Evolutionary conservation across 2,329 filamentous ascomycete genomes (phyloP).

Genomic region (Aspergillus flavus): DNA sequence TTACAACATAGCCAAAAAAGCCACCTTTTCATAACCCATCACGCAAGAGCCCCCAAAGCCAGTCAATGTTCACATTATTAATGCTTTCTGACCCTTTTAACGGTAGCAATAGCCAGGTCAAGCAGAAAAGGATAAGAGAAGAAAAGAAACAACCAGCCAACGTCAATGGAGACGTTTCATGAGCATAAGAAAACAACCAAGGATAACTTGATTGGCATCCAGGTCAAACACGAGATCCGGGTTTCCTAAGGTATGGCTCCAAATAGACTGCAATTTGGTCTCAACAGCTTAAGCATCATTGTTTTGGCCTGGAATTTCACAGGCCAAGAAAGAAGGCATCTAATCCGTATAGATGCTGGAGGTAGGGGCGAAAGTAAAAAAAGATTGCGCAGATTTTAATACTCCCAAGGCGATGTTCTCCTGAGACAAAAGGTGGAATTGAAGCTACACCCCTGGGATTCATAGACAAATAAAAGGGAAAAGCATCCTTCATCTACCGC

Average conservation of each 20-base stretch:
- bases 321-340: slow-evolving; percentile 13
- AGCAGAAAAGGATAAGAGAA: slow-evolving; percentile 6
- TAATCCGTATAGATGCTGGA: slow-evolving; percentile 15
- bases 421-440: slow-evolving; percentile 13
- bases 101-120: slow-evolving; percentile 14
- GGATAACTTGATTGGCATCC: slow-evolving; percentile 21
- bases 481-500: slow-evolving; percentile 32
- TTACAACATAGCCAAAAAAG: slow-evolving; percentile 28
- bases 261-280: slow-evolving; percentile 19
- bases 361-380: slow-evolving; percentile 12
- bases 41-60: slow-evolving; percentile 21
- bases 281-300: slow-evolving; percentile 21
- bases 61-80: slow-evolving; percentile 24
- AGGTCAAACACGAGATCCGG: slow-evolving; percentile 21
- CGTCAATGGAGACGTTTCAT: slow-evolving; percentile 13
- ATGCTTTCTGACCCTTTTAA: slow-evolving; percentile 14
- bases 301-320: slow-evolving; percentile 19
- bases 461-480: slow-evolving; percentile 12
- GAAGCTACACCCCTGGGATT: slow-evolving; percentile 12
- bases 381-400: slow-evolving; percentile 14
- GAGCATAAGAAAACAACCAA: slow-evolving; percentile 15
- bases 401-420: slow-evolving; percentile 12
- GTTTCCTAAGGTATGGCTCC: slow-evolving; percentile 20
- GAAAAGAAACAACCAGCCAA: slow-evolving; percentile 6
- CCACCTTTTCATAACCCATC: slow-evolving; percentile 34